These are phyloP conservation scores for Hirsutella minnesotensis DNA, from an alignment of 2,329 filamentous ascomycete species.

Conservation along the genomic window DNA sequence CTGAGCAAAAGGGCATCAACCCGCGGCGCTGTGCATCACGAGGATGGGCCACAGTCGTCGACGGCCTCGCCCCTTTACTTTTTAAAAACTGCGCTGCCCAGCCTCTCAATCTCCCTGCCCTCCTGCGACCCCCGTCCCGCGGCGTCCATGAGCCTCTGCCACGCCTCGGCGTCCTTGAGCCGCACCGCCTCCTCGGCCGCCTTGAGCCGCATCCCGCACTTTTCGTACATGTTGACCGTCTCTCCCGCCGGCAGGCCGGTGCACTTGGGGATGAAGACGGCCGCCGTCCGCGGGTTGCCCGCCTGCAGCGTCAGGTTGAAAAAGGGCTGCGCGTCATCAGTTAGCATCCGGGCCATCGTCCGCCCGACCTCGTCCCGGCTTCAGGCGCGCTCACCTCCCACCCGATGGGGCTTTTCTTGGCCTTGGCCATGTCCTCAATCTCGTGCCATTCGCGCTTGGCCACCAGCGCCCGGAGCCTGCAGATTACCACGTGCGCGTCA, in stretches of 20 bases:
- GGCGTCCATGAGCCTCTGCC: constrained; percentile 61
- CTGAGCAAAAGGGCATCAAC: too few relatives aligned
- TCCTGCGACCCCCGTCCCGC: constrained; percentile 58
- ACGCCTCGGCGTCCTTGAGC: constrained; percentile 64
- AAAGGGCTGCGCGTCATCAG: constrained; percentile 68
- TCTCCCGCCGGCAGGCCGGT: constrained; percentile 55
- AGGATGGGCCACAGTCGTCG: too few relatives aligned
- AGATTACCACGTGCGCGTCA: neutral
- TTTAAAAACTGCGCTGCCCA: constrained; percentile 51
- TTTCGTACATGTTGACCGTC: constrained; percentile 85
- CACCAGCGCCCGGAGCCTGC: constrained; percentile 72
- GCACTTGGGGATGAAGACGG: constrained; percentile 80
- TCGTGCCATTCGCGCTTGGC: constrained; percentile 86
- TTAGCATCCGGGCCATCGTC: too few relatives aligned
- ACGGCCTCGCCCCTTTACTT: constrained; percentile 9
- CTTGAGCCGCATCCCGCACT: constrained; percentile 80
- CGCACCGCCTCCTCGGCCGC: constrained; percentile 87
- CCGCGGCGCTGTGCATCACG: too few relatives aligned
- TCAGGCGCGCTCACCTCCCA: constrained; percentile 84
- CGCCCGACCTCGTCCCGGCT: too few relatives aligned
- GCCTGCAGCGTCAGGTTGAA: constrained; percentile 82
- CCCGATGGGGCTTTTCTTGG: constrained; percentile 80
- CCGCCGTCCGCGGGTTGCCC: constrained; percentile 78
- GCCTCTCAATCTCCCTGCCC: constrained; percentile 68
- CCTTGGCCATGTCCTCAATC: constrained; percentile 71